phyloP scores from a whole-genome alignment of 1,284 basidiomycete species.

The Apiotrichum sp. region DNA sequence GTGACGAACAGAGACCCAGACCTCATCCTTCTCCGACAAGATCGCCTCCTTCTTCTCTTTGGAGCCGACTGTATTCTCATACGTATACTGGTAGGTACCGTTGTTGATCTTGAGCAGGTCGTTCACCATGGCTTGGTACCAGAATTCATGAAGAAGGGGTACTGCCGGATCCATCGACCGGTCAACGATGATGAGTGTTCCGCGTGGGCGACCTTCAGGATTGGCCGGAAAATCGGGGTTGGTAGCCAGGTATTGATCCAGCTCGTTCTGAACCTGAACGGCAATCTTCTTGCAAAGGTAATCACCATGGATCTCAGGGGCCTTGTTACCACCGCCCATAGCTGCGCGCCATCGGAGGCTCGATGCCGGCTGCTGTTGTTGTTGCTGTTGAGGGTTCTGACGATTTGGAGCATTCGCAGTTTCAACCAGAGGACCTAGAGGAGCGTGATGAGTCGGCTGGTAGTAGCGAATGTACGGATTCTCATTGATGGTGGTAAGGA shows the following conservation, averaged over 20 bases:
- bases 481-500: constrained; percentile 87
- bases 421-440: constrained; percentile 71
- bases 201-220: constrained; percentile 53
- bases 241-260: constrained; percentile 77
- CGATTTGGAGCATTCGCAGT: constrained; percentile 20
- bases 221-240: constrained; percentile 71
- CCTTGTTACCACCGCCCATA: constrained; percentile 23
- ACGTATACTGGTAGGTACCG: constrained; percentile 87
- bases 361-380: constrained; percentile 32
- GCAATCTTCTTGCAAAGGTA: constrained; percentile 73
- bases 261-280: constrained; percentile 66
- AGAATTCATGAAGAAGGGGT: constrained; percentile 94
- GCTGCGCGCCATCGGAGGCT: constrained; percentile 43
- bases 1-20: constrained; percentile 89
- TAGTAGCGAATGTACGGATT: constrained; percentile 94
- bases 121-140: constrained; percentile 98
- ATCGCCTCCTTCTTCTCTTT: constrained; percentile 81
- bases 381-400: constrained; percentile 36
- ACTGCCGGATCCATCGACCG: constrained; percentile 88
- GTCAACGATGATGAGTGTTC: constrained; percentile 86
- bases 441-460: constrained; percentile 71
- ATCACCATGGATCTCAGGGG: constrained; percentile 46
- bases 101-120: constrained; percentile 84
- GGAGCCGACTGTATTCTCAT: constrained; percentile 67
- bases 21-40: constrained; percentile 75